Base-by-base conservation (phyloP, 768 basidiomycete species). In the Fomitopsis pulvina region DNA sequence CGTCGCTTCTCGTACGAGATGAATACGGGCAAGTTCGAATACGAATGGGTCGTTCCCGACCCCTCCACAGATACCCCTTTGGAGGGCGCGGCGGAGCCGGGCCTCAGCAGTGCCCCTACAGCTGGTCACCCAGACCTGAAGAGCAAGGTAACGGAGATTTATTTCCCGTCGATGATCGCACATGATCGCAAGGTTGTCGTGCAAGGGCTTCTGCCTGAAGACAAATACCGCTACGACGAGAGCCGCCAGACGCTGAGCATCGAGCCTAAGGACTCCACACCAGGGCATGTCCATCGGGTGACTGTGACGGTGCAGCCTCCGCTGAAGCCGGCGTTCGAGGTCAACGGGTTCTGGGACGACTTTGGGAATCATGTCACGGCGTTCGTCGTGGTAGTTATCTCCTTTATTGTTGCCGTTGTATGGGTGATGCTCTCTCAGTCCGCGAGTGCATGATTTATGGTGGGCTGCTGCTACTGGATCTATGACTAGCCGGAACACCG, bases 101-200 rank as follows among this genome's bases (percentile, higher is more conserved):
- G 48, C 28, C 63, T 74, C 1, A 55, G 56, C 18, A 50, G 61
- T 3, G 65, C 66, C 22, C 76, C 78, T 3, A 64, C 66, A 21
- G 54, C 62, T 0, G 70, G 68, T 2, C 72, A 71, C 52, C 67
- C 67, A 0, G 52, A 57, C 7, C 63, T 81, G 26, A 67, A 61
- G 22, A 74, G 81, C n/a, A 65, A 72, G 41, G 81, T 87, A 60
- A 91, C 90, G n/a, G 89, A 92, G 66, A 80, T 94, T 26, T 95
- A 83, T 67, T 55, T 91, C 6, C 90, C 92, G 0, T 75, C 79
- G 0, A 61, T 75, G 53, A 68, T 92, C 30, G 72, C 80, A 1
- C 75, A 73, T 16, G 77, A 75, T 0, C 69, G 84, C 48, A 72
- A 73, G 52, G 61, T 93, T 14, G 57, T 79, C 14, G 76, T 92